These are phyloP conservation scores for Chaetomium strumarium DNA, from an alignment of 2,329 filamentous ascomycete genomes.

Conservation along the genomic window DNA sequence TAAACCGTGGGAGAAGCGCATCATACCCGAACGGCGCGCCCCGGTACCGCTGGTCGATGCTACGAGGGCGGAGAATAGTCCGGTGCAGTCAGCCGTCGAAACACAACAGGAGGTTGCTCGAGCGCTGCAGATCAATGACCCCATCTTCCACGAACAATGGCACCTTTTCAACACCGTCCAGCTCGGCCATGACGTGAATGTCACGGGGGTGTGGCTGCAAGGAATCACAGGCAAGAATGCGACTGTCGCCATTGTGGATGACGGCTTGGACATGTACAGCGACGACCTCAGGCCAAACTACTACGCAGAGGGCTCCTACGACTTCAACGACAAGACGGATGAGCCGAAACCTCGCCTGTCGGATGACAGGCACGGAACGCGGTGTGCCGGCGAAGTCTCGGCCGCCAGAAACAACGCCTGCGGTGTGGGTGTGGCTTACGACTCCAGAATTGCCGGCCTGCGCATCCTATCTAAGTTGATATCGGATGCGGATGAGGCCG, in stretches of 20 bases:
- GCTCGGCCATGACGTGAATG: slow-evolving; percentile 86
- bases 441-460: slow-evolving; percentile 83
- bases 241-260: slow-evolving; percentile 91
- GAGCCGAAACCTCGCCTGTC: slow-evolving; percentile 76
- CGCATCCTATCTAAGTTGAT: slow-evolving; percentile 90
- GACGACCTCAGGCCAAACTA: slow-evolving; percentile 90
- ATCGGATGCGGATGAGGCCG: slow-evolving; percentile 84
- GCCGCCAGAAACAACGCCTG: slow-evolving; percentile 91
- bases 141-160: slow-evolving; percentile 93
- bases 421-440: slow-evolving; percentile 91
- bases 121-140: slow-evolving; percentile 72
- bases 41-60: slow-evolving; percentile 22
- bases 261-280: slow-evolving; percentile 94
- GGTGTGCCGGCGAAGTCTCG: slow-evolving; percentile 90
- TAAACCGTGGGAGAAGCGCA: slow-evolving; percentile 48
- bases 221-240: slow-evolving; percentile 85
- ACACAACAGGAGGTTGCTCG: slow-evolving; percentile 56
- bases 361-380: slow-evolving; percentile 86
- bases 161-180: slow-evolving; percentile 82
- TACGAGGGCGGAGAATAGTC: slow-evolving; percentile 24
- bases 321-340: slow-evolving; percentile 82
- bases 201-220: slow-evolving; percentile 87
- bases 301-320: slow-evolving; percentile 85
- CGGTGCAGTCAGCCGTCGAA: slow-evolving; percentile 43
- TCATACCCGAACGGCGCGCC: slow-evolving; percentile 36